Conservation (phyloP, 2,329 filamentous ascomycete genomes). For the Clarireedia homoeocarpa region DNA sequence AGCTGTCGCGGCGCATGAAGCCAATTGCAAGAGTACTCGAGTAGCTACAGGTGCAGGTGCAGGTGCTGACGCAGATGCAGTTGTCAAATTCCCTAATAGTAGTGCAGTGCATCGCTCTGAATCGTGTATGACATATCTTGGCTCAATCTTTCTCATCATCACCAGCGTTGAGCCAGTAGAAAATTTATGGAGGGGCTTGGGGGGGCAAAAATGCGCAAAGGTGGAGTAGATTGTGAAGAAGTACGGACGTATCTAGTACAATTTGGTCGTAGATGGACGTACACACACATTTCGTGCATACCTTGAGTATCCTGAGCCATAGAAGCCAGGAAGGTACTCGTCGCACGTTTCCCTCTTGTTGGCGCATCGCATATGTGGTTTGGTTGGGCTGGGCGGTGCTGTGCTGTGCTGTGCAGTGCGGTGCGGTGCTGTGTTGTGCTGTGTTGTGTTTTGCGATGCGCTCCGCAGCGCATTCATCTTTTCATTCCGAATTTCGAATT, state of each 20-base stretch:
- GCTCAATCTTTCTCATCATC: not conserved
- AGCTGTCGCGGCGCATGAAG: too few species aligned
- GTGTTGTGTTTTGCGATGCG: not conserved
- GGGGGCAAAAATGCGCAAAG: not conserved
- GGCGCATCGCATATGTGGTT: not conserved
- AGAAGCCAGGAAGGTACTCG: not conserved
- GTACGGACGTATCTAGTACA: too few species aligned
- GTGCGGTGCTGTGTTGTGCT: too few species aligned
- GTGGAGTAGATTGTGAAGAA: not conserved
- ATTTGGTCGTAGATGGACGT: too few species aligned
- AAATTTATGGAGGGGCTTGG: not conserved
- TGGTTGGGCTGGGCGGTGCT: too few species aligned
- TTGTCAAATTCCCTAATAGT: too few species aligned
- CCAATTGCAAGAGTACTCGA: too few species aligned
- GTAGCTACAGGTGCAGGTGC: too few species aligned
- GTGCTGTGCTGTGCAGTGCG: too few species aligned
- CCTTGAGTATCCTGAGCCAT: too few species aligned
- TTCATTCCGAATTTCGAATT: not conserved
- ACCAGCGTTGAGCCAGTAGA: not conserved
- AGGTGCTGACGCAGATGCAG: too few species aligned
- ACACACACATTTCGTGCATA: too few species aligned
- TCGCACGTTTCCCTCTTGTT: not conserved
- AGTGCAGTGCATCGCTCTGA: not conserved
- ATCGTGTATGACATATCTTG: conserved; percentile 9
- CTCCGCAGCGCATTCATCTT: not conserved